phyloP scores from a whole-genome alignment of 805 yeast species.

The Cyberlindnera americana region DNA sequence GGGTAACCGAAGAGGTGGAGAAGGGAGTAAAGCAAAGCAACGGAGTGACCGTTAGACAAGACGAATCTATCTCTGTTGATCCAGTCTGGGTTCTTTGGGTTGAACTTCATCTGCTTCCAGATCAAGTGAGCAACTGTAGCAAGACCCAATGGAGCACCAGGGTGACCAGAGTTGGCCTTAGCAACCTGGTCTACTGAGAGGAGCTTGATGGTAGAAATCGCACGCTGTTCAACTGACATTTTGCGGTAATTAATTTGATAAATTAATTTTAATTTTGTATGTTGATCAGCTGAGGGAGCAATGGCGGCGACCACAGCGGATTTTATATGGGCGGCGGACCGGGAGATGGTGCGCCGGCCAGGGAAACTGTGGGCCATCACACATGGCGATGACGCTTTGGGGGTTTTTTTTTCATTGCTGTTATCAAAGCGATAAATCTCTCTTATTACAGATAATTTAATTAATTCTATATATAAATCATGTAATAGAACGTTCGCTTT shows the following conservation, averaged over 20 bases:
- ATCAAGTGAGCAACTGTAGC: constrained; percentile 93
- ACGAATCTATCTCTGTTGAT: constrained; percentile 94
- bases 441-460: too few species aligned
- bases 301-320: too few species aligned
- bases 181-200: constrained; percentile 85
- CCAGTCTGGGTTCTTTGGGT: constrained; percentile 92
- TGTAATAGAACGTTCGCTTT: too few species aligned
- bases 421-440: too few species aligned
- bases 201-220: constrained; percentile 84
- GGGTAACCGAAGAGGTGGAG: constrained; percentile 85
- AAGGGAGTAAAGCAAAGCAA: constrained; percentile 82
- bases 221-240: constrained; percentile 50
- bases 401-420: too few species aligned
- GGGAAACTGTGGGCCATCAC: too few species aligned
- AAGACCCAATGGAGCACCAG: constrained; percentile 98
- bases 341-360: too few species aligned
- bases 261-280: background rate
- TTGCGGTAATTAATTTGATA: background rate
- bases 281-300: too few species aligned
- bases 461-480: too few species aligned
- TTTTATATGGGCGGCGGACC: too few species aligned
- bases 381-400: too few species aligned
- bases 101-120: constrained; percentile 76
- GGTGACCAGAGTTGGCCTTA: constrained; percentile 94
- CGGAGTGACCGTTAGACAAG: constrained; percentile 94